Evolutionary conservation across 2,329 filamentous ascomycete species (phyloP).

Genomic region (Lizonia empirigonia): DNA sequence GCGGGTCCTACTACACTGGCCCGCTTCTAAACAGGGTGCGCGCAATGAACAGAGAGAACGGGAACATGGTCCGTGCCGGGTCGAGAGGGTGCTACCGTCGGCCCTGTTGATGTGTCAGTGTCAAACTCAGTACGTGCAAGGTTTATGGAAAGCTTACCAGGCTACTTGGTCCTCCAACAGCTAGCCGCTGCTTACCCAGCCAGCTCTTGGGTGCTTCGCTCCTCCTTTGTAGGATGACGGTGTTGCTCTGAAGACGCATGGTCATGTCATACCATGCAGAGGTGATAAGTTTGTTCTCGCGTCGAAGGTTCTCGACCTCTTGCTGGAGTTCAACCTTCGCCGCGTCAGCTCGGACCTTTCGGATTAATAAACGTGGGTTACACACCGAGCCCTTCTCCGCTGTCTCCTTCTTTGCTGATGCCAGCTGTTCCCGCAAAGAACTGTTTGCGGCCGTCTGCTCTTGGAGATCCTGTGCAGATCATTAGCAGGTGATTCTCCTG

Average conservation of each 20-base stretch:
- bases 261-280: conserved; percentile 88
- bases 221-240: conserved; percentile 75
- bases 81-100: conserved; percentile 30
- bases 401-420: conserved; percentile 42
- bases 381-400: conserved; percentile 47
- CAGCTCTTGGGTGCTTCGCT: conserved; percentile 79
- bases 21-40: not conserved
- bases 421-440: conserved; percentile 38
- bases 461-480: conserved; percentile 37
- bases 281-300: conserved; percentile 78
- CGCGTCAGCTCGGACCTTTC: conserved; percentile 1
- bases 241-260: conserved; percentile 79
- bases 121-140: not conserved
- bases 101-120: conserved; percentile 13
- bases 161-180: conserved; percentile 43
- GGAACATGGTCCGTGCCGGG: conserved; percentile 16
- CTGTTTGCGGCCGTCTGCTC: conserved; percentile 33
- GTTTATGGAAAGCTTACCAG: conserved; percentile 19
- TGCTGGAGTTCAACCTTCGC: conserved; percentile 41
- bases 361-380: not conserved
- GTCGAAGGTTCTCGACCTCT: conserved; percentile 71
- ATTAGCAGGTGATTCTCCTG: conserved; percentile 24
- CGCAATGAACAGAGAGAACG: conserved; percentile 10
- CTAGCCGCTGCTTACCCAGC: conserved; percentile 78
- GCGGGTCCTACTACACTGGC: not conserved